These are phyloP conservation scores for Pontederia paniculata DNA, from an alignment of 176 grass and related monocot species.

Conservation along the genomic window DNA sequence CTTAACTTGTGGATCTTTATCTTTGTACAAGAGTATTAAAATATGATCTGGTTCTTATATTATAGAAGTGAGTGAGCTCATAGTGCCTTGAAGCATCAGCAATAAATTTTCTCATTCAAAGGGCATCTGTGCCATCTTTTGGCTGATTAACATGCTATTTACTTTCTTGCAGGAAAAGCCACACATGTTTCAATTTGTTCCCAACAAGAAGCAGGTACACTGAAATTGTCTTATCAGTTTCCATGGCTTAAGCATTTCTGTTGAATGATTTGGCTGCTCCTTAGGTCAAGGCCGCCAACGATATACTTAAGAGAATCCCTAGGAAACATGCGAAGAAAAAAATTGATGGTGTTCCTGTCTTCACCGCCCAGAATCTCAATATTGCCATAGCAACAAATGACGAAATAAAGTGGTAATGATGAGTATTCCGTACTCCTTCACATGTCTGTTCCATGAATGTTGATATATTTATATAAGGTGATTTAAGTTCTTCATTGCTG, in stretches of 20 bases:
- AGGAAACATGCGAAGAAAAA: conserved; percentile 49
- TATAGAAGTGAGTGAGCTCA: too few species aligned
- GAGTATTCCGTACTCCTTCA: background rate
- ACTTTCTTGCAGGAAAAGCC: conserved; percentile 71
- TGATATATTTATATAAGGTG: too few species aligned
- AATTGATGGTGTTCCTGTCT: conserved; percentile 78
- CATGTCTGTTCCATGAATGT: too few species aligned
- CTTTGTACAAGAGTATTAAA: too few species aligned
- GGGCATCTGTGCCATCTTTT: too few species aligned
- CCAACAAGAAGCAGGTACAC: conserved; percentile 80
- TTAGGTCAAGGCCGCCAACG: conserved; percentile 84
- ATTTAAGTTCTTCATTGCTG: too few species aligned
- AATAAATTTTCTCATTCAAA: background rate
- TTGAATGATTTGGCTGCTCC: background rate
- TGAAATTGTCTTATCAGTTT: conserved; percentile 14
- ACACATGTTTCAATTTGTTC: conserved; percentile 92
- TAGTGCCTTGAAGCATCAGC: too few species aligned
- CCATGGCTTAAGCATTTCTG: conserved; percentile 8
- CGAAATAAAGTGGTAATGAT: conserved; percentile 89
- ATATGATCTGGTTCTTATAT: too few species aligned
- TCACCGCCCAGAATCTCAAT: conserved; percentile 86
- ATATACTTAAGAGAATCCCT: conserved; percentile 62
- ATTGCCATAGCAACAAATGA: conserved; percentile 90
- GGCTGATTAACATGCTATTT: background rate
- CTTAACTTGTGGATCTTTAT: too few species aligned